These are phyloP conservation scores for Carpinus viminea DNA, from an alignment of 306 rosid species.

Conservation along the genomic window DNA sequence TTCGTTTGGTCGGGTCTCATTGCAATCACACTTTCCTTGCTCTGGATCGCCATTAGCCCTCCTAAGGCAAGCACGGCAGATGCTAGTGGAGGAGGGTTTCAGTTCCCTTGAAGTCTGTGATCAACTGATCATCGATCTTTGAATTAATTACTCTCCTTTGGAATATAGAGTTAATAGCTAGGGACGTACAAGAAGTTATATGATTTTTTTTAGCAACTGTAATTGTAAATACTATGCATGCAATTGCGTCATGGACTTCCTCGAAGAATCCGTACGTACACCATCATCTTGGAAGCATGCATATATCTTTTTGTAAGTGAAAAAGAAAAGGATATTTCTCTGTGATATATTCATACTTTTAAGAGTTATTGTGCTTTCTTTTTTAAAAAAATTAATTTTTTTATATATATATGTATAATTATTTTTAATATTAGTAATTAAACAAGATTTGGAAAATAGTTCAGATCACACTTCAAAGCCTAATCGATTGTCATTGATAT, in stretches of 20 bases:
- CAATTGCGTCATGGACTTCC: neutral
- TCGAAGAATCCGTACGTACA: neutral
- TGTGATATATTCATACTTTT: too few relatives aligned
- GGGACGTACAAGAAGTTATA: neutral
- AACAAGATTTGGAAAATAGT: too few relatives aligned
- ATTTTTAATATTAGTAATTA: too few relatives aligned
- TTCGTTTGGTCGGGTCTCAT: constrained; percentile 61
- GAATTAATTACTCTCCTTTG: neutral
- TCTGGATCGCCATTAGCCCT: constrained; percentile 47
- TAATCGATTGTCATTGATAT: too few relatives aligned
- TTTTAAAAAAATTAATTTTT: too few relatives aligned
- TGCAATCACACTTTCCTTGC: constrained; percentile 48
- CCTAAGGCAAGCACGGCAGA: constrained; percentile 21
- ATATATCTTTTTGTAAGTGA: too few relatives aligned
- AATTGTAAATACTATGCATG: neutral
- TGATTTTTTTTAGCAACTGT: neutral
- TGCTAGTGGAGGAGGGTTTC: constrained; percentile 25
- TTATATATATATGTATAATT: too few relatives aligned
- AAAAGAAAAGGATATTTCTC: too few relatives aligned
- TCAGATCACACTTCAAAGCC: too few relatives aligned
- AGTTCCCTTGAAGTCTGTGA: constrained; percentile 38
- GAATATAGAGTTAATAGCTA: neutral
- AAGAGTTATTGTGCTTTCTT: too few relatives aligned
- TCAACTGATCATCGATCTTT: too few relatives aligned
- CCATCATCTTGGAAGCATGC: too few relatives aligned